These are phyloP conservation scores for Hirschioporus abietinus DNA, from an alignment of 768 basidiomycete species.

Conservation along the genomic window DNA sequence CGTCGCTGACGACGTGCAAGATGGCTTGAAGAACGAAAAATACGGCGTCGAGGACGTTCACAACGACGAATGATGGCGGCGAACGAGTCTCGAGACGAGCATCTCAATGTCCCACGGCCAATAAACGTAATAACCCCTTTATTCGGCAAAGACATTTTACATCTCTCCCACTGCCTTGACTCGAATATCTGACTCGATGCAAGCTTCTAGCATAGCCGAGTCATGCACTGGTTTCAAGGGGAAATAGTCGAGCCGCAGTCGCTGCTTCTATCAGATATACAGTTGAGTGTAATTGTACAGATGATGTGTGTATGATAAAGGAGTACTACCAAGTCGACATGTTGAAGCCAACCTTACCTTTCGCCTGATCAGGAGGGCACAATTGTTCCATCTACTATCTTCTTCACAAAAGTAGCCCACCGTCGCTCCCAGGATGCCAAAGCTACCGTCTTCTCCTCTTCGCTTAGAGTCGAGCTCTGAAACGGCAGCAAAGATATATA, in stretches of 20 bases:
- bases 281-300: conserved; percentile 1
- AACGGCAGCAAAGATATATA: background rate
- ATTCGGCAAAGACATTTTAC: background rate
- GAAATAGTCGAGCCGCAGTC: background rate
- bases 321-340: background rate
- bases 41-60: background rate
- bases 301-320: background rate
- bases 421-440: conserved; percentile 18
- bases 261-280: background rate
- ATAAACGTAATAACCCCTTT: background rate
- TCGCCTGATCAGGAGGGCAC: background rate
- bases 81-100: background rate
- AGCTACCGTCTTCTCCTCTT: conserved; percentile 13
- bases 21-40: background rate
- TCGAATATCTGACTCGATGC: background rate
- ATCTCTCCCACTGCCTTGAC: background rate
- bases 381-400: conserved; percentile 6
- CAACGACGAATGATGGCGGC: conserved; percentile 2
- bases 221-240: background rate
- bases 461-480: conserved; percentile 17
- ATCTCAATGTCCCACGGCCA: background rate
- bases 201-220: background rate
- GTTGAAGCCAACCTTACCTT: background rate
- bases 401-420: conserved; percentile 19
- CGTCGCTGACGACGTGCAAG: conserved; percentile 1